These are phyloP conservation scores for Heliamphora pulchella DNA, from an alignment of 179 eudicot genomes.

Conservation along the genomic window DNA sequence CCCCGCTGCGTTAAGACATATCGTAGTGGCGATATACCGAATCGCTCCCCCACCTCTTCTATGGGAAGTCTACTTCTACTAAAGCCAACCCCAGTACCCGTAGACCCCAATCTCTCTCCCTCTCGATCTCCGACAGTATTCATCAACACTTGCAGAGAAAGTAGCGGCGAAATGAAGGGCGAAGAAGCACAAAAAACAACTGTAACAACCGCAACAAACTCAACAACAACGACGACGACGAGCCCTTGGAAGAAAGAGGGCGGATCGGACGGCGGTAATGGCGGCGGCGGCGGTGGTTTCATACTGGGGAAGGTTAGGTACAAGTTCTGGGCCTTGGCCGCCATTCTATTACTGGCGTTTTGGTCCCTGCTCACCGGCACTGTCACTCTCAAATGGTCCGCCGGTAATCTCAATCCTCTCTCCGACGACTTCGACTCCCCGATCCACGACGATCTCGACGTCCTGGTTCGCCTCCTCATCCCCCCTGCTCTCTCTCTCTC, in stretches of 20 bases:
- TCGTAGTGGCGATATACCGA: too few relatives aligned
- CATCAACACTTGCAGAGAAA: neutral
- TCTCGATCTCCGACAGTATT: neutral
- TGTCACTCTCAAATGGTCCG: conserved; percentile 51
- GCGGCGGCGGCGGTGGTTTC: neutral
- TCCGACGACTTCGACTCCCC: conserved; percentile 25
- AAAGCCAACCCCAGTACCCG: too few relatives aligned
- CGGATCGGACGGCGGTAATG: neutral
- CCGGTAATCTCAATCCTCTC: conserved; percentile 22
- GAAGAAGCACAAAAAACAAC: conserved; percentile 1
- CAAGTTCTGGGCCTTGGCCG: conserved; percentile 45
- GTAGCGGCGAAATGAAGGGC: conserved; percentile 13
- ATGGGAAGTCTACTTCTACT: too few relatives aligned
- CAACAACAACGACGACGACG: too few relatives aligned
- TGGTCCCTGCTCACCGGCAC: conserved; percentile 63
- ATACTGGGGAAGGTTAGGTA: conserved; percentile 32
- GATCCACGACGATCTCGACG: conserved; percentile 38
- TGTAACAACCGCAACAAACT: too few relatives aligned
- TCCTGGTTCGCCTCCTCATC: conserved; percentile 39
- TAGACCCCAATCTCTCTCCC: too few relatives aligned
- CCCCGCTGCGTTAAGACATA: too few relatives aligned
- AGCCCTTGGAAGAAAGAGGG: conserved; percentile 19
- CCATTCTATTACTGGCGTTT: conserved; percentile 38
- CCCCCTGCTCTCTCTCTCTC: too few relatives aligned
- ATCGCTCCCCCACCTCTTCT: too few relatives aligned